Evolutionary conservation across 768 basidiomycete species (phyloP), one percentile per base, ranked within the genome.

Genomic region (Gautieria morchelliformis): DNA sequence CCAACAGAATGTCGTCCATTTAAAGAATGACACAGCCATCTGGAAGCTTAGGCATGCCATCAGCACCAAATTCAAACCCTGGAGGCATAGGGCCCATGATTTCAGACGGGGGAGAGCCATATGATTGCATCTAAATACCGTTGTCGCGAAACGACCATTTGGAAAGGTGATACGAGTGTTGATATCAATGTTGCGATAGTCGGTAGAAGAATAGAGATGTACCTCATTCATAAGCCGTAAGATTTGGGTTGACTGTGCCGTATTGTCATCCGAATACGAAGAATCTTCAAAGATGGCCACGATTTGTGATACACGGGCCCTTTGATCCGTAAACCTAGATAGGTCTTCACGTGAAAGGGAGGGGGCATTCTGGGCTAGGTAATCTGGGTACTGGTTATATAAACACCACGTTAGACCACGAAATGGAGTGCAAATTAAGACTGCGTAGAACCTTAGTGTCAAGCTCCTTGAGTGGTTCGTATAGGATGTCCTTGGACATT

Each of bases 381-480:
- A 95, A 11, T 65, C 70, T 1, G 92, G 92, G 75, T 90, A 91
- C 89, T 92, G 45, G 32, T 37, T 22, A 22, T 37, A 39, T 10
- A 40, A 15, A 53, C 40, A 20, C 48, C 40, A 49, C 15, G 32
- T 46, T 41, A 58, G 40, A 6, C 20, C 17, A 27, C 27, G 14
- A 17, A 44, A 48, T 14, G 50, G 44, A 41, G 12, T n/a, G 44
- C 24, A 20, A 52, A 40, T 2, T 57, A 37, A 37, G 8, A 37
- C 2, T 9, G 2, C 14, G 42, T 52, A 58, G 20, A 54, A 86
- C 89, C 67, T 85, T 85, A 15, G 84, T 80, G 15, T 76, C 70
- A 20, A 95, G 70, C 65, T 95, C 92, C 62, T 87, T 89, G 58
- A 94, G 66, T 0, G 93, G 92, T 46, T 92, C 89, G 62, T 93